Evolutionary conservation across 129 eudicot species (phyloP), one percentile per base, ranked within the genome.

Genomic region (Lactuca sativa): DNA sequence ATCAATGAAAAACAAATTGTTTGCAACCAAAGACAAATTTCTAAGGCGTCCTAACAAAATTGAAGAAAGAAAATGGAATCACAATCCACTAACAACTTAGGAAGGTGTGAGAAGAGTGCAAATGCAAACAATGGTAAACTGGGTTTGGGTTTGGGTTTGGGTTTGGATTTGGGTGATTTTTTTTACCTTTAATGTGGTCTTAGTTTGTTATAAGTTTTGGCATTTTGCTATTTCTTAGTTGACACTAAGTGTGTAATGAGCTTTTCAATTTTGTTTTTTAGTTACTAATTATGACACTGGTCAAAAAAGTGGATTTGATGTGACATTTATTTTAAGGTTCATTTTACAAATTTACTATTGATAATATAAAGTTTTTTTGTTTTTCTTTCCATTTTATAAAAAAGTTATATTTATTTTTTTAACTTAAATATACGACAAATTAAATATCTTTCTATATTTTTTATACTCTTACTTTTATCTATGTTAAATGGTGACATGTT

Each of bases 21-120:
- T 55, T 58, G 62, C 62, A 58, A 58, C 38, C 10, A 37, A 51
- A 70, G 85, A 76, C 75, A 78, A 65, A 71, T 63, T 18, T 25
- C 37, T 18, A 55, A 55, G 17, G 59, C 33, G 18, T 17, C 2
- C 13, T 5, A 56, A 37, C 30, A 31, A 63, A 33, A n/a, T 21
- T 31, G n/a, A 48, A 10, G 4, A 21, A 56, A 37, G 49, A 31
- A 63, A 33, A n/a, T 21, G 51, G n/a, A 48, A 10, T 17, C 51
- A 9, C 31, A 32, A 56, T 10, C 15, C 58, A 34, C 57, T 56
- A 16, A 17, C 61, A 62, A 77, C 21, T 18, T 18, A 65, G 65
- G 34, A 10, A 17, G 62, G 62, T 9, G 32, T 32, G 38, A 30
- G 14, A 31, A 58, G 14, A 15, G 38, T 33, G 21, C 32, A 4